Conservation (phyloP, 352 stramenopile genomes). For the Phytophthora boehmeriae region DNA sequence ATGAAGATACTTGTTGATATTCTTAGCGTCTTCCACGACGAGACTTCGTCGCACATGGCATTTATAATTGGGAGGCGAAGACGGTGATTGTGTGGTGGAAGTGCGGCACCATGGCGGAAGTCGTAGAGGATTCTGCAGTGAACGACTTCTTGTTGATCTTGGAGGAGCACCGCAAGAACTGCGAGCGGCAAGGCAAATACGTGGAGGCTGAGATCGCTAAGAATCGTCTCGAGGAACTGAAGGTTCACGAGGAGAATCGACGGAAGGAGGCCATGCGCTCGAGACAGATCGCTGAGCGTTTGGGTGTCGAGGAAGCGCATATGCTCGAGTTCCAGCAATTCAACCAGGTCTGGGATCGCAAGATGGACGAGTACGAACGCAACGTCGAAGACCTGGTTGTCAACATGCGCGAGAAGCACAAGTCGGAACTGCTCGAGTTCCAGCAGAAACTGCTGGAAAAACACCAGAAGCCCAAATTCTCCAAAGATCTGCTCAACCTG, state of each 20-base stretch:
- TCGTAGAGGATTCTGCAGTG: conserved; percentile 82
- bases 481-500: conserved; percentile 94
- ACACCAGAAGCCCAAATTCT: conserved; percentile 93
- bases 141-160: conserved; percentile 90
- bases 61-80: conserved; percentile 16
- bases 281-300: conserved; percentile 93
- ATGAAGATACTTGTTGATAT: background rate
- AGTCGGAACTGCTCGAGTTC: conserved; percentile 92
- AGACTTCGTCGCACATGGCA: background rate
- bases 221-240: conserved; percentile 96
- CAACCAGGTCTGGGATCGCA: conserved; percentile 96
- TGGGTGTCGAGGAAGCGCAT: conserved; percentile 97
- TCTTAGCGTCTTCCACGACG: background rate
- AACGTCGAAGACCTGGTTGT: conserved; percentile 92
- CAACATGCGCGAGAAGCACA: conserved; percentile 91
- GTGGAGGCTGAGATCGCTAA: conserved; percentile 97
- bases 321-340: conserved; percentile 99
- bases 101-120: conserved; percentile 42
- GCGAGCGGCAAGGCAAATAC: conserved; percentile 97
- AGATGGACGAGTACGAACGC: conserved; percentile 95
- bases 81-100: conserved; percentile 6
- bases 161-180: conserved; percentile 97
- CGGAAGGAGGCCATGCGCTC: conserved; percentile 95
- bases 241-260: conserved; percentile 96
- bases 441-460: conserved; percentile 93